Conservation (phyloP, 75 land plant genomes). For the Pinus taeda region DNA sequence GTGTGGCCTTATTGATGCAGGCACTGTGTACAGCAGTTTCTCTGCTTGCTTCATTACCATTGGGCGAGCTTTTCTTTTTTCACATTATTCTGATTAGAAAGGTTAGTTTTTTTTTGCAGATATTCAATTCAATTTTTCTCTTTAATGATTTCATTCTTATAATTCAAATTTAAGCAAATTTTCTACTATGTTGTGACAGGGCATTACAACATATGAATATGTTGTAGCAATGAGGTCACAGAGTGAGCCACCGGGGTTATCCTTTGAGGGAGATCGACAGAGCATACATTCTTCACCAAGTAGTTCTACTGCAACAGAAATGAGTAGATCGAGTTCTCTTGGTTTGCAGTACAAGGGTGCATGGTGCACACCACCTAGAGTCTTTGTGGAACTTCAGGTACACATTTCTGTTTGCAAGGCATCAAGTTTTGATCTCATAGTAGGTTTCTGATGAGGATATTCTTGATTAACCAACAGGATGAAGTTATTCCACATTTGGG, state of each 20-base stretch:
- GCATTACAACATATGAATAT: conserved; percentile 80
- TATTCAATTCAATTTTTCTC: neutral
- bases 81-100: conserved; percentile 69
- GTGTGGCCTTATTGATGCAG: conserved; percentile 18
- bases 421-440: neutral
- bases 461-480: conserved; percentile 28
- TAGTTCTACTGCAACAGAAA: conserved; percentile 58
- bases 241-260: conserved; percentile 49
- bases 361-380: conserved; percentile 81
- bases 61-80: conserved; percentile 78
- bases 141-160: neutral
- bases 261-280: conserved; percentile 31
- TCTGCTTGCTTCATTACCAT: conserved; percentile 55
- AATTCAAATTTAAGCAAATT: neutral
- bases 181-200: conserved; percentile 28
- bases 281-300: conserved; percentile 51
- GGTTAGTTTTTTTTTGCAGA: conserved; percentile 26
- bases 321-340: conserved; percentile 65
- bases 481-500: conserved; percentile 62
- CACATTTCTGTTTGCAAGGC: neutral
- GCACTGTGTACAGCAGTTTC: conserved; percentile 54
- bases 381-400: conserved; percentile 75
- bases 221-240: conserved; percentile 78
- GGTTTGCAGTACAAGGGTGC: conserved; percentile 67
- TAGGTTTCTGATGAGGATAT: neutral